Evolutionary conservation across 2,329 filamentous ascomycete species (phyloP), one percentile per base, ranked within the genome.

Genomic region (Leptosphaerulina australis): DNA sequence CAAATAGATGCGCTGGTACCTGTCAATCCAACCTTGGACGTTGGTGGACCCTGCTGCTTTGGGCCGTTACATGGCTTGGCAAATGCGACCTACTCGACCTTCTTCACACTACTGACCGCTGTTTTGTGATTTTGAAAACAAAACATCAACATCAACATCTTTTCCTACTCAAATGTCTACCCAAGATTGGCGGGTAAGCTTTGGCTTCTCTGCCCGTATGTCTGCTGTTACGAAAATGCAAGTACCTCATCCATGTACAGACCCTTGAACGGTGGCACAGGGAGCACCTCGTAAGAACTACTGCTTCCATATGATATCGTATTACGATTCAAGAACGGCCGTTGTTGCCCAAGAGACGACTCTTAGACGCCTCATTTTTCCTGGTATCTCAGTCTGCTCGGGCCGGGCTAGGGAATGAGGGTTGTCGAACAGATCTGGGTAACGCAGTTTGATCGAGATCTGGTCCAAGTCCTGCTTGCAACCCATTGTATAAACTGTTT

Each of bases 161-260:
- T 30, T 45, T 21, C 14, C 35, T 38, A 43, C 38, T 50, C 55
- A 34, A 47, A 67, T 67, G 63, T 59, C 60, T 40, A 38, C 60
- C 34, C 44, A 58, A 38, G 68, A 73, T 58, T 80, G 78, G 78
- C 74, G 66, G 29, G 57, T 66, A 17, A 48, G 54, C 30, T 49
- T 80, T 56, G 73, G 63, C 48, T 80, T 81, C 63, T 72, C 77
- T 15, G 72, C 76, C 40, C 70, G 78, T 45, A 66, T 81, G 52
- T 55, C 67, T 24, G 66, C 67, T 26, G 76, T 75, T 41, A 72
- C 76, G 11, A 76, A 76, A 75, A 79, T 81, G 78, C 73, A 79
- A 71, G 76, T 77, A 66, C 46, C 50, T 52, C 55, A 35, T 44
- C 34, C 48, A 53, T 51, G 40, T 29, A 34, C 25, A 29, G 24